Conservation (phyloP, 345 rosid genomes). For the Gynandropsis gynandra region DNA sequence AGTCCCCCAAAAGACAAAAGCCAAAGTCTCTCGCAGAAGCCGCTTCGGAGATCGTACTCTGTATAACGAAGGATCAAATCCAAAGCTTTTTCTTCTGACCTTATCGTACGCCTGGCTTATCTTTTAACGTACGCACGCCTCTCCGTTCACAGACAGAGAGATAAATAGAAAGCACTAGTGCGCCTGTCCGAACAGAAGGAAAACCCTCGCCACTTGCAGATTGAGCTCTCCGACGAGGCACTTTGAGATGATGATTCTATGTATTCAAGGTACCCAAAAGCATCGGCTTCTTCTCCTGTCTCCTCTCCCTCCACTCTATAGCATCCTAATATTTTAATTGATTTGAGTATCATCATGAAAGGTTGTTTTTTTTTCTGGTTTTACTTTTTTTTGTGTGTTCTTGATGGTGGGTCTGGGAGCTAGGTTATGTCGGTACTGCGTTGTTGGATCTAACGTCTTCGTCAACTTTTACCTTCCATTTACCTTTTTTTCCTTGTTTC, state of each 20-base stretch:
- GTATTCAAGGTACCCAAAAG: no score
- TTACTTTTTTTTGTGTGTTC: conserved; percentile 11
- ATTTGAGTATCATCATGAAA: conserved; percentile 4
- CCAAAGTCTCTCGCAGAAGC: neutral
- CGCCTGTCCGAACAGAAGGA: conserved; percentile 1
- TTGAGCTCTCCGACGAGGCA: no score
- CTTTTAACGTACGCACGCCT: conserved; percentile 21
- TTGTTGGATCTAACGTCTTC: conserved; percentile 25
- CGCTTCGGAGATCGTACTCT: conserved; percentile 14
- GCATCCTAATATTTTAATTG: conserved; percentile 8
- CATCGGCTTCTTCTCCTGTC: no score
- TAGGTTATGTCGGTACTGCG: neutral
- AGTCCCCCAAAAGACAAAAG: conserved; percentile 21
- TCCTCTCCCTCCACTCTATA: neutral
- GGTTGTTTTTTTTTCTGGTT: neutral
- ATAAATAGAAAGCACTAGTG: neutral
- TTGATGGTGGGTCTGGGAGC: neutral
- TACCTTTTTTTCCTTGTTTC: neutral
- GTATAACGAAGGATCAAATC: conserved; percentile 23
- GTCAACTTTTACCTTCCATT: neutral
- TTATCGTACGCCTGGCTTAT: conserved; percentile 25
- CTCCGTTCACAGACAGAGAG: no score
- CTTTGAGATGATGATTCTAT: no score
- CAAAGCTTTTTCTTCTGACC: neutral
- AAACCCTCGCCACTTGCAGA: conserved; percentile 6